These are phyloP conservation scores for Teratosphaeria zuluensis DNA, from an alignment of 2,329 filamentous ascomycete species.

Conservation along the genomic window DNA sequence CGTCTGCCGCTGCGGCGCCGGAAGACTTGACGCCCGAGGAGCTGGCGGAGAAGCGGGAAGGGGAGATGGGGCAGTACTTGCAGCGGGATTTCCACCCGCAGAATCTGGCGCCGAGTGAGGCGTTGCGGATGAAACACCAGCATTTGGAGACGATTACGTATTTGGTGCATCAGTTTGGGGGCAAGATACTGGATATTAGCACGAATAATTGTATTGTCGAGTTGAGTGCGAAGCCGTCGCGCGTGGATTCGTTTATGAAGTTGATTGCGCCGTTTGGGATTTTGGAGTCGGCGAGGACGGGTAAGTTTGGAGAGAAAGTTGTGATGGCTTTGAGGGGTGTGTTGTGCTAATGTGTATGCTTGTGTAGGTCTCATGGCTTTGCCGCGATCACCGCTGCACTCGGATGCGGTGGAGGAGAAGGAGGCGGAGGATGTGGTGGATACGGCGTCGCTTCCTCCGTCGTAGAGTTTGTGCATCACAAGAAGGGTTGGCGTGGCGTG, in stretches of 20 bases:
- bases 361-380: constrained; percentile 77
- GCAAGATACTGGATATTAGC: constrained; percentile 95
- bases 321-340: background rate
- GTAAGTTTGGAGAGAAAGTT: constrained; percentile 28
- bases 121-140: constrained; percentile 91
- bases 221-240: constrained; percentile 80
- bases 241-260: constrained; percentile 97
- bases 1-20: constrained; percentile 2
- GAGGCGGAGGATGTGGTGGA: constrained; percentile 94
- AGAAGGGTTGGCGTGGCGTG: background rate
- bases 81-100: constrained; percentile 75
- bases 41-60: constrained; percentile 15
- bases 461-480: background rate
- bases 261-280: constrained; percentile 90
- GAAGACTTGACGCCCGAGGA: constrained; percentile 17
- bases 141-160: constrained; percentile 94
- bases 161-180: constrained; percentile 92
- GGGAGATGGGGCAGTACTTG: constrained; percentile 28
- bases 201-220: constrained; percentile 98
- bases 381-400: constrained; percentile 78
- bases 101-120: constrained; percentile 75
- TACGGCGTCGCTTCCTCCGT: constrained; percentile 78
- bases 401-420: constrained; percentile 64
- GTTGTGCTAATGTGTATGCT: background rate
- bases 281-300: constrained; percentile 87